phyloP scores from a whole-genome alignment of 2,329 filamentous ascomycete genomes.

The Zymoseptoria ardabiliae region DNA sequence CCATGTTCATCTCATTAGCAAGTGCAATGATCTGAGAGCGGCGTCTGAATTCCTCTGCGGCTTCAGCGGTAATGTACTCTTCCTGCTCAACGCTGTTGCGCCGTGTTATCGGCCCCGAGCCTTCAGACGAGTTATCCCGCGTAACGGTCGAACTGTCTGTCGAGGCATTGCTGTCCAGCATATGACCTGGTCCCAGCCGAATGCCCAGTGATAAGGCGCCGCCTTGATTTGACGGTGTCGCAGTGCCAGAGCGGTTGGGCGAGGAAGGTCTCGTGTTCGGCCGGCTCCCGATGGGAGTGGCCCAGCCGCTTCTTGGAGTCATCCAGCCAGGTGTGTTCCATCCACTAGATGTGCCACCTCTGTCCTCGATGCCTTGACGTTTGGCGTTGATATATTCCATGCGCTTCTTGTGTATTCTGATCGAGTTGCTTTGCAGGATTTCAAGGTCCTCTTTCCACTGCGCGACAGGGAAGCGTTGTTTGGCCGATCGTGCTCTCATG shows the following conservation, averaged over 20 bases:
- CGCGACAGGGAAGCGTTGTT: constrained; percentile 59
- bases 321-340: constrained; percentile 33
- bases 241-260: constrained; percentile 24
- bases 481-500: constrained; percentile 59
- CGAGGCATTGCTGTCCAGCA: constrained; percentile 6
- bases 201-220: constrained; percentile 25
- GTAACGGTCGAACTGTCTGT: constrained; percentile 8
- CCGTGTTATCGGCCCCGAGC: constrained; percentile 9
- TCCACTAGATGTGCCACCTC: constrained; percentile 25
- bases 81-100: constrained; percentile 27
- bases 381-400: constrained; percentile 32
- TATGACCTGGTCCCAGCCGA: constrained; percentile 26
- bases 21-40: constrained; percentile 20
- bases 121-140: constrained; percentile 24
- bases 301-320: constrained; percentile 37
- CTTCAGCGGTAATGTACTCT: constrained; percentile 26
- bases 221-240: constrained; percentile 12
- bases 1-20: constrained; percentile 23
- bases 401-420: constrained; percentile 49
- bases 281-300: constrained; percentile 25
- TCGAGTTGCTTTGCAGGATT: constrained; percentile 53
- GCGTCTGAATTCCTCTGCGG: constrained; percentile 28
- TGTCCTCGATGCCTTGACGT: constrained; percentile 25
- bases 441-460: constrained; percentile 61
- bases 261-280: constrained; percentile 28